Conservation (phyloP, 2,329 filamentous ascomycete genomes). For the Neonectria faginata region DNA sequence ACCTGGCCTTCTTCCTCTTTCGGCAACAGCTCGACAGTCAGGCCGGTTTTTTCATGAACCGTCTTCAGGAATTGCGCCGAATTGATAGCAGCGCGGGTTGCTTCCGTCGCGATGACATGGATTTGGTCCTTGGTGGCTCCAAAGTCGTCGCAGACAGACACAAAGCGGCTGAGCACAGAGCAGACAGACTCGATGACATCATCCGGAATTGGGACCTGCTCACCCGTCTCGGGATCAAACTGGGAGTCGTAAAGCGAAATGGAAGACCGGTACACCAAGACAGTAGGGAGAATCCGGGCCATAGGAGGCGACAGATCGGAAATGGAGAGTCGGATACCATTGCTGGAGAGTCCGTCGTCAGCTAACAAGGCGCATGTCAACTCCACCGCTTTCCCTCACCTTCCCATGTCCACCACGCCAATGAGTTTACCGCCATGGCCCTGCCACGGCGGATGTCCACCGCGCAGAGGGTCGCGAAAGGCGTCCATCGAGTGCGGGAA, state of each 20-base stretch:
- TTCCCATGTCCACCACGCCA: constrained; percentile 55
- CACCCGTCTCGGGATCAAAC: constrained; percentile 47
- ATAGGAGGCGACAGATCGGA: constrained; percentile 57
- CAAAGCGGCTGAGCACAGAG: constrained; percentile 45
- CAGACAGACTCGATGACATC: constrained; percentile 45
- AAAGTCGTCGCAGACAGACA: constrained; percentile 47
- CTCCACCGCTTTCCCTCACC: constrained; percentile 36
- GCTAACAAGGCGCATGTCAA: background rate
- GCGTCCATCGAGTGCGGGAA: constrained; percentile 17
- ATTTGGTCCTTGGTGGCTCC: constrained; percentile 41
- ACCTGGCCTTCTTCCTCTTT: constrained; percentile 76
- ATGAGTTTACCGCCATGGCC: constrained; percentile 47
- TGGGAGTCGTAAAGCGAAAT: constrained; percentile 51
- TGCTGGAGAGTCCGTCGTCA: constrained; percentile 56
- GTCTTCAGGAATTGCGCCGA: constrained; percentile 44
- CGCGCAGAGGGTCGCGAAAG: constrained; percentile 16
- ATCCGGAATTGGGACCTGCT: constrained; percentile 48
- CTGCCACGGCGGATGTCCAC: constrained; percentile 46
- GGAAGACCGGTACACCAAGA: constrained; percentile 48
- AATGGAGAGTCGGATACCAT: constrained; percentile 80
- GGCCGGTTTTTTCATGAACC: constrained; percentile 68
- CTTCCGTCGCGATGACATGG: constrained; percentile 50
- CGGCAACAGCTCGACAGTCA: constrained; percentile 69
- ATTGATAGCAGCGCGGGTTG: constrained; percentile 48
- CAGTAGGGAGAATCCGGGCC: constrained; percentile 69